phyloP scores from a whole-genome alignment of 768 basidiomycete genomes.

The Rhizopogon roseolus region DNA sequence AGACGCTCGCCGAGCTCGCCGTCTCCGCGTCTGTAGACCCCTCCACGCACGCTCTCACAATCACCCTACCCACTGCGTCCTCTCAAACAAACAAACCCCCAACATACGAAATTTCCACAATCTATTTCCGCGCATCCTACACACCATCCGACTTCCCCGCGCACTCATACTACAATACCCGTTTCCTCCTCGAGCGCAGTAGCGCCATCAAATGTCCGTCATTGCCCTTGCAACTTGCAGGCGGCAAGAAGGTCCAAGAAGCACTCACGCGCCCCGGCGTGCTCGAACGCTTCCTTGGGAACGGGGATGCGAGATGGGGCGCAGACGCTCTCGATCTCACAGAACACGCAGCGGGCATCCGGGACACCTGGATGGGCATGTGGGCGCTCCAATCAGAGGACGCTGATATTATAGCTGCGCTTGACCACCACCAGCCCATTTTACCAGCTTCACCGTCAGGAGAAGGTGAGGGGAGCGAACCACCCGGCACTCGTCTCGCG shows the following conservation, averaged over 20 bases:
- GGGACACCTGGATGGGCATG: constrained; percentile 84
- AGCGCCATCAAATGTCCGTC: constrained; percentile 90
- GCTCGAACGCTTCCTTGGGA: constrained; percentile 66
- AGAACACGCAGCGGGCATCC: constrained; percentile 39
- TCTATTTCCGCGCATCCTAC: constrained; percentile 93
- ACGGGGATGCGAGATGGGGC: constrained; percentile 30
- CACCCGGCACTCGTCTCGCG: constrained; percentile 17
- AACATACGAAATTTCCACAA: constrained; percentile 68
- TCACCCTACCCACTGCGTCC: constrained; percentile 22
- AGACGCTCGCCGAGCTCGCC: constrained; percentile 69
- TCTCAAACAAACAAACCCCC: constrained; percentile 9
- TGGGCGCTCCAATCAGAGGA: constrained; percentile 61
- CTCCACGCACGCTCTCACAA: constrained; percentile 35
- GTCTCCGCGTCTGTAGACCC: constrained; percentile 52
- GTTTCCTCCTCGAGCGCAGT: constrained; percentile 75
- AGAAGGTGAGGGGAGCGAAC: constrained; percentile 5
- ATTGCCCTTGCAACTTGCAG: constrained; percentile 89
- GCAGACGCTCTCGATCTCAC: constrained; percentile 24
- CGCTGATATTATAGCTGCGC: constrained; percentile 5
- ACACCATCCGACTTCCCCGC: constrained; percentile 76
- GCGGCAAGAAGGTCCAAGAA: constrained; percentile 94
- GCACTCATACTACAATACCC: constrained; percentile 59
- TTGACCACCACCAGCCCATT: constrained; percentile 4
- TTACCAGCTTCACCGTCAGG: background rate
- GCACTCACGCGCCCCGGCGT: constrained; percentile 70